A percentile compares a stretch with the other conserved stretches of the same genome.
Evolutionary conservation across 176 grass and related monocot species (phyloP).

Genomic region (Carex scoparia): DNA sequence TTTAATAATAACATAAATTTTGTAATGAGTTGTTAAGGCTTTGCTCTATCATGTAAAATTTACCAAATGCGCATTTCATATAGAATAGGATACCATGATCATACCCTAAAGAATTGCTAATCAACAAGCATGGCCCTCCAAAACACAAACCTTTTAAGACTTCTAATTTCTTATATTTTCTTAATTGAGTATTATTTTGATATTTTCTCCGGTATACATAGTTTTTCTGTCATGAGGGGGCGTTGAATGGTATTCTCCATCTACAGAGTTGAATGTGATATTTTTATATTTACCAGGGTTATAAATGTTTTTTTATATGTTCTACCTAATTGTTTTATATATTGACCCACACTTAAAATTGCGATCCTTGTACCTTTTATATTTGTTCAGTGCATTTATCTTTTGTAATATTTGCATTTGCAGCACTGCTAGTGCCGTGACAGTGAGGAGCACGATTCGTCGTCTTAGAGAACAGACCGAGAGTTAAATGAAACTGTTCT

Average conservation of each 20-base stretch:
- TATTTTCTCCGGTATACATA: neutral
- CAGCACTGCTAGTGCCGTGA: slow-evolving; percentile 71
- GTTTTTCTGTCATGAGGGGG: neutral
- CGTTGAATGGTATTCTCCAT: neutral
- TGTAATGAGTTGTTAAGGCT: neutral
- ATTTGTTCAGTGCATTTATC: neutral
- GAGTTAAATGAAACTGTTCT: slow-evolving; percentile 22
- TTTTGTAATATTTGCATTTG: neutral
- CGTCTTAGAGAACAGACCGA: slow-evolving; percentile 82
- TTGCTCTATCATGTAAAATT: neutral
- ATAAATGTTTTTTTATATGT: neutral
- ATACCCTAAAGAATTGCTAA: neutral
- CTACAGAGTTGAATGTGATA: neutral
- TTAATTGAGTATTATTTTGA: neutral
- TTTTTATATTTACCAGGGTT: neutral
- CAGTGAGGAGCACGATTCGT: slow-evolving; percentile 69
- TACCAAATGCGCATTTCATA: neutral
- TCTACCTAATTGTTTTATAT: neutral
- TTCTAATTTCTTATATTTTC: neutral
- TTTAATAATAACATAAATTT: neutral
- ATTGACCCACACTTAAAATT: neutral
- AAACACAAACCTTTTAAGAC: neutral
- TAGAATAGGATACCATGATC: neutral
- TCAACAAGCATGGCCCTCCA: neutral
- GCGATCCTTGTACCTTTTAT: neutral